phyloP scores from a whole-genome alignment of 768 basidiomycete species.

The Neoboletus magnificus region DNA sequence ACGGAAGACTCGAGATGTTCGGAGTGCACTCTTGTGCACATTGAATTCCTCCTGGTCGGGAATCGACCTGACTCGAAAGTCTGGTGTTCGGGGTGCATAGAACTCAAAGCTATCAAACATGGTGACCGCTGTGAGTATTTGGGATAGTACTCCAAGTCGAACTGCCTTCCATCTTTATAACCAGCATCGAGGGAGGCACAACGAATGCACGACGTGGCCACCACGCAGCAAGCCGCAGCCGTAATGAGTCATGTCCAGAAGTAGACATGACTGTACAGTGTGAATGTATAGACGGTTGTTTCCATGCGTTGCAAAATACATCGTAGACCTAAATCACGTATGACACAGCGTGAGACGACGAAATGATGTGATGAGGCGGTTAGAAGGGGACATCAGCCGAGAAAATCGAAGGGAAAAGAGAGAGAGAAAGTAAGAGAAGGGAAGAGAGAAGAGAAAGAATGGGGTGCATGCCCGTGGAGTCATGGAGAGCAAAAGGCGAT shows the following conservation, averaged over 20 bases:
- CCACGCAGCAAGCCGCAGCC: slow-evolving; percentile 9
- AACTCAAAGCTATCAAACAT: slow-evolving; percentile 30
- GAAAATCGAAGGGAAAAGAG: slow-evolving; percentile 16
- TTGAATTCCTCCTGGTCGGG: slow-evolving; percentile 48
- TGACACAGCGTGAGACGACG: slow-evolving; percentile 38
- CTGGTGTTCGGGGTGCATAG: slow-evolving; percentile 43
- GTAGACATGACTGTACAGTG: not conserved
- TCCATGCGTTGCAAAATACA: slow-evolving; percentile 39
- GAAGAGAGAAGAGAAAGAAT: slow-evolving; percentile 8
- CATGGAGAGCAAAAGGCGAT: slow-evolving; percentile 31
- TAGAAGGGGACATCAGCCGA: slow-evolving; percentile 33
- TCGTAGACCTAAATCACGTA: slow-evolving; percentile 39
- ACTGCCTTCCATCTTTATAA: slow-evolving; percentile 10
- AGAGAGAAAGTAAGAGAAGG: slow-evolving; percentile 22
- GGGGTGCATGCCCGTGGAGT: slow-evolving; percentile 24
- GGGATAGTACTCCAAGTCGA: too few species aligned
- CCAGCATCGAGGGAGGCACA: not conserved
- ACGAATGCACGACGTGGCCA: slow-evolving; percentile 21
- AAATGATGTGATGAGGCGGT: slow-evolving; percentile 29
- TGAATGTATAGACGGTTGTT: slow-evolving; percentile 23
- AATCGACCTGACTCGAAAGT: slow-evolving; percentile 55
- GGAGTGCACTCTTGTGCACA: slow-evolving; percentile 48
- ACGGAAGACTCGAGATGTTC: slow-evolving; percentile 64
- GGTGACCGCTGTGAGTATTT: not conserved
- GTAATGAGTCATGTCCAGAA: slow-evolving; percentile 3